Evolutionary conservation across 2,329 filamentous ascomycete species (phyloP).

Genomic region (Pseudogymnoascus sp.): DNA sequence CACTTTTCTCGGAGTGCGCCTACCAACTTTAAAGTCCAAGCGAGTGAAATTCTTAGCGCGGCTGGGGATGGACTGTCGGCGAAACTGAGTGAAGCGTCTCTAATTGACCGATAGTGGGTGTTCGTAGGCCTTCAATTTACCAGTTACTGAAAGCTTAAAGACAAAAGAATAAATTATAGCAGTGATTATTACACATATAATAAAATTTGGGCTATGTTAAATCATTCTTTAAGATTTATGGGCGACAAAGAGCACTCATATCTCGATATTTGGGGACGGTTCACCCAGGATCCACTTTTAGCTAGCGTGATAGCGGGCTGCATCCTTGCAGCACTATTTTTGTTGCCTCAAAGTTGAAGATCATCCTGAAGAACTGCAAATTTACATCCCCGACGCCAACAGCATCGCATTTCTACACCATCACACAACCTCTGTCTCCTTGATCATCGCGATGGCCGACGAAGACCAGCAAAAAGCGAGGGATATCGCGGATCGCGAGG

Average conservation of each 20-base stretch:
- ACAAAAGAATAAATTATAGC: not conserved
- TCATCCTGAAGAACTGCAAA: not conserved
- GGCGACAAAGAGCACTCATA: not conserved
- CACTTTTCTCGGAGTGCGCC: conserved; percentile 9
- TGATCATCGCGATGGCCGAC: conserved; percentile 16
- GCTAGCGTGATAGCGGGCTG: conserved; percentile 4
- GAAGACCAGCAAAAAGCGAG: conserved; percentile 24
- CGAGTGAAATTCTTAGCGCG: conserved; percentile 8
- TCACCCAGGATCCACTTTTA: not conserved
- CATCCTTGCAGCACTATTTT: conserved; percentile 9
- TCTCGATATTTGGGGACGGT: not conserved
- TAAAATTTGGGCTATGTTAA: not conserved
- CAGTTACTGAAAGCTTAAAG: not conserved
- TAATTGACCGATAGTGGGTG: not conserved
- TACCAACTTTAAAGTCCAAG: conserved; percentile 2
- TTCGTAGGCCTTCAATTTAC: not conserved
- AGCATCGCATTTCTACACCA: not conserved
- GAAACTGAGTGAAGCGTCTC: not conserved
- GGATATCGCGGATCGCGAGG: conserved; percentile 32
- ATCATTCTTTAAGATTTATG: not conserved
- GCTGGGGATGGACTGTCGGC: not conserved
- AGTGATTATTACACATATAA: not conserved
- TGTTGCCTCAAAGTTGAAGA: conserved; percentile 9
- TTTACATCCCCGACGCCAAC: not conserved
- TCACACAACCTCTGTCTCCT: not conserved